phyloP scores from a whole-genome alignment of 163 green algal genomes.

The Scenedesmus sp. region DNA sequence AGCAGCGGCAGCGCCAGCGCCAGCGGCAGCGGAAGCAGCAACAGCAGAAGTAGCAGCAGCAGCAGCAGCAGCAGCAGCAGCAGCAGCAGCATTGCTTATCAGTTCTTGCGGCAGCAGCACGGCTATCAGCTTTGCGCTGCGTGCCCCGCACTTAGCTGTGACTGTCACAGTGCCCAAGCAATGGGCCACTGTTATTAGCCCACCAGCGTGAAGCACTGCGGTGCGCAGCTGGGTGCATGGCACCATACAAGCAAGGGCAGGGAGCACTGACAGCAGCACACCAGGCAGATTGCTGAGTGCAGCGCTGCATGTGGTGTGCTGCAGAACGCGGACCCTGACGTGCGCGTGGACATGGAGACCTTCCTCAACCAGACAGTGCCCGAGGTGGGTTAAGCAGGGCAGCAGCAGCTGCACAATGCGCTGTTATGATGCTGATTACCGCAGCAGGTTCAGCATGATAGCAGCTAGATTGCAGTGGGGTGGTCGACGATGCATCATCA shows the following conservation, averaged over 20 bases:
- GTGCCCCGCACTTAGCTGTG: not conserved
- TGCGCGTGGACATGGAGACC: conserved; percentile 79
- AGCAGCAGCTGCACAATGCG: not conserved
- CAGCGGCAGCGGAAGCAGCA: not conserved
- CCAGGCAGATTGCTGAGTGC: not conserved
- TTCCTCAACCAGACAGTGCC: conserved; percentile 75
- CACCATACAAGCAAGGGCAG: no score
- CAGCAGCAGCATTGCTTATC: not conserved
- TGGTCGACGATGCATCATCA: not conserved
- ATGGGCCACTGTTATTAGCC: not conserved
- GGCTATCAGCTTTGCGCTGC: not conserved
- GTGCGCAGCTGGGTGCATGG: not conserved
- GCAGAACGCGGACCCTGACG: conserved; percentile 79
- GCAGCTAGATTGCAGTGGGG: not conserved
- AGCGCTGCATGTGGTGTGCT: not conserved
- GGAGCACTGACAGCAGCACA: not conserved
- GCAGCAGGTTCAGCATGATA: not conserved
- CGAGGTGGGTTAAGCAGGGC: conserved; percentile 51
- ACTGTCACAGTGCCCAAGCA: not conserved
- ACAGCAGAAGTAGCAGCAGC: not conserved
- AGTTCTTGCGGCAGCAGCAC: not conserved
- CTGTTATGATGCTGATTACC: not conserved
- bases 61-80: not conserved
- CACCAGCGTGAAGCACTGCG: not conserved
- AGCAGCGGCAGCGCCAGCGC: not conserved